Conservation (phyloP, 2,329 filamentous ascomycete genomes). For the Sordariomycetes sp. region DNA sequence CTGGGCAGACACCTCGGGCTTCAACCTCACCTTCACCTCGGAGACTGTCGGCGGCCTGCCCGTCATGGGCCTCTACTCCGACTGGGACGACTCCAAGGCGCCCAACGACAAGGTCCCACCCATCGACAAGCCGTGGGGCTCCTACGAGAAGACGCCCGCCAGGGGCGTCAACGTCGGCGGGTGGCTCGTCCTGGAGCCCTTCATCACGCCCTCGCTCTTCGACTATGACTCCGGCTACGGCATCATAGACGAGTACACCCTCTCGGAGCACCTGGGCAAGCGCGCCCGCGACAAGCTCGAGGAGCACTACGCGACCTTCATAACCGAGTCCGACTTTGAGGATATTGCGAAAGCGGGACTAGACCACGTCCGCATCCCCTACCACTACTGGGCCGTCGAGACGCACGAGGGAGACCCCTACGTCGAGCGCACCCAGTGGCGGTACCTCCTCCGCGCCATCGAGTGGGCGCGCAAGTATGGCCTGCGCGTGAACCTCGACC, state of each 20-base stretch:
- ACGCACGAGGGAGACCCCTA: slow-evolving; percentile 34
- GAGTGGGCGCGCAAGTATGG: slow-evolving; percentile 38
- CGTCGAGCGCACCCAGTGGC: slow-evolving; percentile 16
- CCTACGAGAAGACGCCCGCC: slow-evolving; percentile 52
- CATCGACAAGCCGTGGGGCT: slow-evolving; percentile 43
- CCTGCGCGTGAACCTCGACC: slow-evolving; percentile 43
- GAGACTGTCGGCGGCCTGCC: slow-evolving; percentile 53
- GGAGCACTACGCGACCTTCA: slow-evolving; percentile 36
- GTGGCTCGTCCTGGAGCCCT: slow-evolving; percentile 62
- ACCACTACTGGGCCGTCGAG: slow-evolving; percentile 47
- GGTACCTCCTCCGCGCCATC: slow-evolving; percentile 40
- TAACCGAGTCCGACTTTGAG: slow-evolving; percentile 35
- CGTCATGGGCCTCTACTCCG: slow-evolving; percentile 55
- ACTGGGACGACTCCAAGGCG: slow-evolving; percentile 52
- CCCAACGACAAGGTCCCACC: slow-evolving; percentile 53
- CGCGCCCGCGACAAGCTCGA: slow-evolving; percentile 27
- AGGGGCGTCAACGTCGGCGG: slow-evolving; percentile 62
- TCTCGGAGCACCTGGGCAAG: slow-evolving; percentile 31
- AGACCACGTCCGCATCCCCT: slow-evolving; percentile 44
- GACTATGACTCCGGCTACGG: slow-evolving; percentile 21
- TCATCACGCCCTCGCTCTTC: slow-evolving; percentile 65
- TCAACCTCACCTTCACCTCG: slow-evolving; percentile 62
- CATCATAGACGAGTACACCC: slow-evolving; percentile 35
- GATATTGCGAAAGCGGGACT: slow-evolving; percentile 42
- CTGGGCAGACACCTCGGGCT: slow-evolving; percentile 60